Evolutionary conservation across 2,329 filamentous ascomycete genomes (phyloP).

Genomic region (Colletotrichum trifolii): DNA sequence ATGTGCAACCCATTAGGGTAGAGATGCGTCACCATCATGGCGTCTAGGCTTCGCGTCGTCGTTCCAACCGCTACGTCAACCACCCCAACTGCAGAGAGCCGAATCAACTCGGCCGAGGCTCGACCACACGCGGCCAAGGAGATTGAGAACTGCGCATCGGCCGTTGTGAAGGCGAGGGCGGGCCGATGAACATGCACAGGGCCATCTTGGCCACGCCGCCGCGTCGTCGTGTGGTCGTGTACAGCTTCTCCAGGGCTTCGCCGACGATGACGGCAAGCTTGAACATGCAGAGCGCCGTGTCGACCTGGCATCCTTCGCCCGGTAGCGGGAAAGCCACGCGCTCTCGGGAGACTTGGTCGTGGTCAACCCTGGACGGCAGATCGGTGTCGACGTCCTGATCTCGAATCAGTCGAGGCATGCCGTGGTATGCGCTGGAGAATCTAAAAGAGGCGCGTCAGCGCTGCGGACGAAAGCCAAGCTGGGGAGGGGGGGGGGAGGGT

Average conservation of each 20-base stretch:
- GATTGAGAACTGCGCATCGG: slow-evolving; percentile 37
- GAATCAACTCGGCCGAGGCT: slow-evolving; percentile 34
- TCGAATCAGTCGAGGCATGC: slow-evolving; percentile 42
- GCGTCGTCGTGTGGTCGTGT: slow-evolving; percentile 41
- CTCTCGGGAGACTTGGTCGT: slow-evolving; percentile 40
- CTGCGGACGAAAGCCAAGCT: background rate
- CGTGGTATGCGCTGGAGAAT: slow-evolving; percentile 41
- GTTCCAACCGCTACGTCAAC: background rate
- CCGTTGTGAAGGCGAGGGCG: slow-evolving; percentile 40
- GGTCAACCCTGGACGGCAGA: slow-evolving; percentile 40
- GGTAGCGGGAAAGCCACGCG: slow-evolving; percentile 41
- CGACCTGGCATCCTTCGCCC: slow-evolving; percentile 41
- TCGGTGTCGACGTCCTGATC: slow-evolving; percentile 43
- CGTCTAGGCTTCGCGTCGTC: background rate
- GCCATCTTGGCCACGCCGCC: slow-evolving; percentile 41
- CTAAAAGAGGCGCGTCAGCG: slow-evolving; percentile 21
- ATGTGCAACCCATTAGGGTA: slow-evolving; percentile 42
- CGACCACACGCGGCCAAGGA: slow-evolving; percentile 38
- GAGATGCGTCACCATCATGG: slow-evolving; percentile 32
- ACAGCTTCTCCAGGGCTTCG: slow-evolving; percentile 39
- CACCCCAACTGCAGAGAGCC: background rate
- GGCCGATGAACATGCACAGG: slow-evolving; percentile 41
- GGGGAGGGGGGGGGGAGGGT: background rate
- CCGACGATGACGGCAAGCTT: slow-evolving; percentile 42
- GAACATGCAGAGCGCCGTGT: slow-evolving; percentile 40